These are phyloP conservation scores for Cercospora sesami DNA, from an alignment of 2,329 filamentous ascomycete species.

Conservation along the genomic window DNA sequence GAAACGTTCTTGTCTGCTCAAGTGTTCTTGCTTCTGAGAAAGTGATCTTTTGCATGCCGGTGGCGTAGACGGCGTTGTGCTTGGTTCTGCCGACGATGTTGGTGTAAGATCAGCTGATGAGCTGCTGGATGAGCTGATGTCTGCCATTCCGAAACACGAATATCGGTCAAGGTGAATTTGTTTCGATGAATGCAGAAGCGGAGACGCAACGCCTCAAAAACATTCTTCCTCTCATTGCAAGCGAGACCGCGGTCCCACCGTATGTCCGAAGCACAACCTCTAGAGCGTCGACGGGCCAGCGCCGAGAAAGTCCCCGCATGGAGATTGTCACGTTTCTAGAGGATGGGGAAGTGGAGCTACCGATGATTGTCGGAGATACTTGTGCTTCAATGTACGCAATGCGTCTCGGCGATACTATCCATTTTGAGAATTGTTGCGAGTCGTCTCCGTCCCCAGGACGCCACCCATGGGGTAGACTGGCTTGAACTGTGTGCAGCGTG, in stretches of 20 bases:
- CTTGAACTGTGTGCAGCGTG: neutral
- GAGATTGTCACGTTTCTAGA: neutral
- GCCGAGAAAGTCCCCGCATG: conserved; percentile 12
- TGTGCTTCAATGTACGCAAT: conserved; percentile 2
- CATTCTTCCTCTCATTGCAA: neutral
- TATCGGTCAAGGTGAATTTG: neutral
- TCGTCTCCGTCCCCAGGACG: neutral
- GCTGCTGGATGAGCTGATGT: conserved; percentile 11
- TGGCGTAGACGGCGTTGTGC: conserved; percentile 5
- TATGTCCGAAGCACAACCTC: conserved; percentile 1
- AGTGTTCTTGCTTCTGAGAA: neutral
- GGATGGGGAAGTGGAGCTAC: neutral
- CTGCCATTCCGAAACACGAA: neutral
- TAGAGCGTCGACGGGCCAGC: neutral
- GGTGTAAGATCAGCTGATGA: conserved; percentile 15
- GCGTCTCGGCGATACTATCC: neutral
- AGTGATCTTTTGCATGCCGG: neutral
- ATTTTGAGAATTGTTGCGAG: neutral
- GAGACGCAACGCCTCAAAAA: neutral
- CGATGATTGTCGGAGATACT: neutral
- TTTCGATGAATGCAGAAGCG: neutral
- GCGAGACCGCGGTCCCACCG: conserved; percentile 7
- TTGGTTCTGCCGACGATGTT: conserved; percentile 6
- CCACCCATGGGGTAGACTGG: conserved; percentile 4
- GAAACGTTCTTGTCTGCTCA: conserved; percentile 18